Evolutionary conservation across 139 green algal genomes (phyloP).

Genomic region (Chlamydomonas applanata): DNA sequence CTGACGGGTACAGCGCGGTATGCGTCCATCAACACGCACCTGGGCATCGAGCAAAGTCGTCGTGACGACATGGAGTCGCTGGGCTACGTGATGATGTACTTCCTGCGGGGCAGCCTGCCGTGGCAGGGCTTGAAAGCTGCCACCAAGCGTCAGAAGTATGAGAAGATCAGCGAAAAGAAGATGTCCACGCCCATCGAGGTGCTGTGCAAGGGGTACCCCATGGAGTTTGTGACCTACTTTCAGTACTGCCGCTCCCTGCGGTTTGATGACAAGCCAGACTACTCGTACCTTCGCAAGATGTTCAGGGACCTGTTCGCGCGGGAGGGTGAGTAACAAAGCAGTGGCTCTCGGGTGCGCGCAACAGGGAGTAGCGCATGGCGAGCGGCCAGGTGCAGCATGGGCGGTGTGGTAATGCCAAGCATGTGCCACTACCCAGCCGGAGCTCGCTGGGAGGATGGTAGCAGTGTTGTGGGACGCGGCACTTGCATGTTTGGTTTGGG

Average conservation of each 20-base stretch:
- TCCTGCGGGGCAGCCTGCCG: conserved; percentile 92
- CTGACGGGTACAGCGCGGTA: conserved; percentile 97
- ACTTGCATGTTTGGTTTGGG: neutral
- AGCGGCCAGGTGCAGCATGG: too few relatives aligned
- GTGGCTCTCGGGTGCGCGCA: too few relatives aligned
- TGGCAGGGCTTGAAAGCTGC: conserved; percentile 97
- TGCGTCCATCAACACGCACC: conserved; percentile 98
- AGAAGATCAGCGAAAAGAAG: conserved; percentile 99
- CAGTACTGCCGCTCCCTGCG: conserved; percentile 85
- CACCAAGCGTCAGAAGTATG: conserved; percentile 99
- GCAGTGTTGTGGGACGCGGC: neutral
- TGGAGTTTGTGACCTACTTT: conserved; percentile 98
- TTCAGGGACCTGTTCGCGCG: conserved; percentile 98
- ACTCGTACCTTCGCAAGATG: conserved; percentile 97
- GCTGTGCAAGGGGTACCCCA: conserved; percentile 96
- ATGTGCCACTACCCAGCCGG: neutral
- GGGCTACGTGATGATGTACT: conserved; percentile 93
- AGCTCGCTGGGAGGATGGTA: too few relatives aligned
- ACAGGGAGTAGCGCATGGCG: neutral
- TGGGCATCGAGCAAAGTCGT: conserved; percentile 96
- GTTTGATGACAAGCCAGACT: conserved; percentile 99
- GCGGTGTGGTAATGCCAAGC: neutral
- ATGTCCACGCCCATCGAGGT: conserved; percentile 98
- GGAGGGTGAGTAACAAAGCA: conserved; percentile 60
- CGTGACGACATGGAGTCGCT: conserved; percentile 94